phyloP scores from a whole-genome alignment of 306 rosid species.

The Astragalus membranaceus region DNA sequence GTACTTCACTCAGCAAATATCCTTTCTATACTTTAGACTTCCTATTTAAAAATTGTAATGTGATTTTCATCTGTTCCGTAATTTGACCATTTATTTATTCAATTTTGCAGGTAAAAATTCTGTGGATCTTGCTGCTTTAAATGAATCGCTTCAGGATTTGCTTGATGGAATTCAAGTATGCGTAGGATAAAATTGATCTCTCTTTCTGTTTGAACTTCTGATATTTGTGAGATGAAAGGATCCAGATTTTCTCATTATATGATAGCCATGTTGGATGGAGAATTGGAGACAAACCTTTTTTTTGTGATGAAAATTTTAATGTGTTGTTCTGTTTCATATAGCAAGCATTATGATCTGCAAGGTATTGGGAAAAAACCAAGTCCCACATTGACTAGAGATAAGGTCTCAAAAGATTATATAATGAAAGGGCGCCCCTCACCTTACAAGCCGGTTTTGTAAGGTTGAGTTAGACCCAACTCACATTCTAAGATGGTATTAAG shows the following conservation, averaged over 20 bases:
- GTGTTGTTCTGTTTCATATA: background rate
- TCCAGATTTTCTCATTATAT: constrained; percentile 12
- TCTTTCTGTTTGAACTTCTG: background rate
- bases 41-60: background rate
- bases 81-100: constrained; percentile 14
- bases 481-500: too few relatives aligned
- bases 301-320: background rate
- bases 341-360: background rate
- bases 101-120: constrained; percentile 46
- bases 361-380: too few relatives aligned
- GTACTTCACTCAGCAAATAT: background rate
- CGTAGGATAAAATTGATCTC: constrained; percentile 1
- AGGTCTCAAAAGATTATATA: too few relatives aligned
- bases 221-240: constrained; percentile 7
- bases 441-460: too few relatives aligned
- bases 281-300: background rate
- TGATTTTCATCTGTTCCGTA: constrained; percentile 10
- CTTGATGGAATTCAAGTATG: constrained; percentile 93
- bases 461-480: too few relatives aligned
- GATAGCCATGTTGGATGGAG: background rate
- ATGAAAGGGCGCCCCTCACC: too few relatives aligned
- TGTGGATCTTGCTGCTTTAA: constrained; percentile 68
- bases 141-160: constrained; percentile 82
- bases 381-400: too few relatives aligned
- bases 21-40: background rate